Conservation (phyloP, 228 moss, liverwort and hornwort genomes). For the Sphagnum magellanicum region DNA sequence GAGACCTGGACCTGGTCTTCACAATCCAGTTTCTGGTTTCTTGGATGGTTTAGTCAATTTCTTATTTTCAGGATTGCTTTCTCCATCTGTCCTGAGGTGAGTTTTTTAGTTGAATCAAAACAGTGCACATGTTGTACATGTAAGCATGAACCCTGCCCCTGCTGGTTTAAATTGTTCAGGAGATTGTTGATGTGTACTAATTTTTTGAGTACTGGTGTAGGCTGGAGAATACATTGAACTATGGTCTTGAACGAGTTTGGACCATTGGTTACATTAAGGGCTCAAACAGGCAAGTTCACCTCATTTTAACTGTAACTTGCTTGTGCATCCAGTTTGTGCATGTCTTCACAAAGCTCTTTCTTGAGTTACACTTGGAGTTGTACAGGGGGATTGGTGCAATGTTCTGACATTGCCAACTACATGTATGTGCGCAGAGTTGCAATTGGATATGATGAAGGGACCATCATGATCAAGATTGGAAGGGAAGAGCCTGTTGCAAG, state of each 20-base stretch:
- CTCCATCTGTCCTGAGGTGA: too few relatives aligned
- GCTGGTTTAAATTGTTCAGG: conserved; percentile 5
- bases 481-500: conserved; percentile 97
- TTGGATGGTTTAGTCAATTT: too few relatives aligned
- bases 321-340: neutral
- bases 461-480: conserved; percentile 96
- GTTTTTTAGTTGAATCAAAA: too few relatives aligned
- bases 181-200: neutral
- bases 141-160: neutral
- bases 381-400: neutral
- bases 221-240: conserved; percentile 89
- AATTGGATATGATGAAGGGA: conserved; percentile 93
- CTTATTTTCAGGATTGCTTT: too few relatives aligned
- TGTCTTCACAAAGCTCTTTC: too few relatives aligned
- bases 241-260: conserved; percentile 97
- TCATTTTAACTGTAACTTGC: neutral
- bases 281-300: conserved; percentile 62
- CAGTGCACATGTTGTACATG: too few relatives aligned
- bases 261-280: conserved; percentile 75
- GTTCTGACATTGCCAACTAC: neutral
- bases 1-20: neutral
- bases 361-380: neutral
- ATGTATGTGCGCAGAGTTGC: conserved; percentile 50
- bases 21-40: too few relatives aligned
- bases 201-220: conserved; percentile 16